Conservation (phyloP, 2,329 filamentous ascomycete species). For the Fonsecaea pedrosoi region DNA sequence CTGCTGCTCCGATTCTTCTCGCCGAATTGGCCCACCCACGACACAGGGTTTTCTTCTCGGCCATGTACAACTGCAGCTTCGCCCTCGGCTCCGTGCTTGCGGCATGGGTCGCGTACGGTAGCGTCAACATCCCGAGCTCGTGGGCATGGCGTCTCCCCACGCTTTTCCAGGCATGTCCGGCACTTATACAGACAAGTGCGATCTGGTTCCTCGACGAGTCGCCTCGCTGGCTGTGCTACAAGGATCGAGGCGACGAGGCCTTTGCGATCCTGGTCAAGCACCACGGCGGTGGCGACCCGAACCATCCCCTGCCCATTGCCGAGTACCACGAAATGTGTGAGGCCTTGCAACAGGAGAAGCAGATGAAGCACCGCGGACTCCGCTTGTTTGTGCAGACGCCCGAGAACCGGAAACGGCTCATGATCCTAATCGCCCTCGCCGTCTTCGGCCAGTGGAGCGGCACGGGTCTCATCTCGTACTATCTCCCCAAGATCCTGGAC, state of each 20-base stretch:
- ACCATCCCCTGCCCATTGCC: constrained; percentile 26
- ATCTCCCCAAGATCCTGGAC: constrained; percentile 46
- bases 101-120: constrained; percentile 56
- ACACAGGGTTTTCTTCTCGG: constrained; percentile 56
- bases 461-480: constrained; percentile 47
- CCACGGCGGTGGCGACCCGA: constrained; percentile 39
- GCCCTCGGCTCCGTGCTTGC: constrained; percentile 60
- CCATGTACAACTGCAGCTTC: constrained; percentile 61
- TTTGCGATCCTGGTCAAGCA: constrained; percentile 37
- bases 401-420: constrained; percentile 8
- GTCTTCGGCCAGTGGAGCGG: constrained; percentile 27
- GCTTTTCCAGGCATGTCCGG: constrained; percentile 49
- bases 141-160: constrained; percentile 61
- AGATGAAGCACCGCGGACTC: constrained; percentile 34
- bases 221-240: constrained; percentile 35
- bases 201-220: constrained; percentile 40
- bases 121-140: constrained; percentile 50
- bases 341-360: constrained; percentile 64
- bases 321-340: constrained; percentile 68
- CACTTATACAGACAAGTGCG: constrained; percentile 40
- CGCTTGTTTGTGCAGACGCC: constrained; percentile 5
- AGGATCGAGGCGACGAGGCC: constrained; percentile 38
- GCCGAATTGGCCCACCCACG: constrained; percentile 57
- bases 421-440: background rate
- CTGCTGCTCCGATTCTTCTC: constrained; percentile 48